phyloP scores from a whole-genome alignment of 345 rosid species.

The Populus deltoides region DNA sequence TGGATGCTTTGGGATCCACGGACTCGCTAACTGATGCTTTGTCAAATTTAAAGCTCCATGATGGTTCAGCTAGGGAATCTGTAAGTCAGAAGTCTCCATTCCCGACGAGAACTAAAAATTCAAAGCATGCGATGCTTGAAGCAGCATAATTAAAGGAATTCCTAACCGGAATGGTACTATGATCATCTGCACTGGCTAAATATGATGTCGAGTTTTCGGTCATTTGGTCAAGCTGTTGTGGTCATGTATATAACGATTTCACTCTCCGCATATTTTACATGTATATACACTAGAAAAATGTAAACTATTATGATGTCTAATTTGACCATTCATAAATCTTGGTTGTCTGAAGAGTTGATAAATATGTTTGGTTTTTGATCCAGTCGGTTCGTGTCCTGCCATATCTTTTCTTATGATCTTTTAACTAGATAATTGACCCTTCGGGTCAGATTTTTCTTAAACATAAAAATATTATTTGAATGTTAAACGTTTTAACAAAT shows the following conservation, averaged over 20 bases:
- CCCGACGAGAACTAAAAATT: constrained; percentile 28
- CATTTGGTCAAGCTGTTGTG: not conserved
- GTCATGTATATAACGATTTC: not conserved
- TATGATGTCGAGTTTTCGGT: not conserved
- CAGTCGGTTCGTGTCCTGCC: too few relatives aligned
- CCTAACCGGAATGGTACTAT: not conserved
- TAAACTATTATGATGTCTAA: too few relatives aligned
- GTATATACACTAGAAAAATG: not conserved
- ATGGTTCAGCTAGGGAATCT: constrained; percentile 24
- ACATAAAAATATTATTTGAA: too few relatives aligned
- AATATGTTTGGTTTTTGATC: too few relatives aligned
- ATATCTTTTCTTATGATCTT: too few relatives aligned
- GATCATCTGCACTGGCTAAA: not conserved
- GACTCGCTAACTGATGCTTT: constrained; percentile 50
- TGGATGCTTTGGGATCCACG: constrained; percentile 28
- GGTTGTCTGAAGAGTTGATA: too few relatives aligned
- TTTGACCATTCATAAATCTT: too few relatives aligned
- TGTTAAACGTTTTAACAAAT: too few relatives aligned
- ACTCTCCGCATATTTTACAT: not conserved
- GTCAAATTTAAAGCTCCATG: constrained; percentile 53
- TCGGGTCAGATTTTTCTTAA: too few relatives aligned
- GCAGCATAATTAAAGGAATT: constrained; percentile 33
- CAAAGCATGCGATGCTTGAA: constrained; percentile 39
- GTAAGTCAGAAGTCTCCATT: constrained; percentile 17
- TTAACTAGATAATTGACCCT: too few relatives aligned